Base-by-base conservation (phyloP, 2,329 filamentous ascomycete species). In the Hypoxylon sp. region DNA sequence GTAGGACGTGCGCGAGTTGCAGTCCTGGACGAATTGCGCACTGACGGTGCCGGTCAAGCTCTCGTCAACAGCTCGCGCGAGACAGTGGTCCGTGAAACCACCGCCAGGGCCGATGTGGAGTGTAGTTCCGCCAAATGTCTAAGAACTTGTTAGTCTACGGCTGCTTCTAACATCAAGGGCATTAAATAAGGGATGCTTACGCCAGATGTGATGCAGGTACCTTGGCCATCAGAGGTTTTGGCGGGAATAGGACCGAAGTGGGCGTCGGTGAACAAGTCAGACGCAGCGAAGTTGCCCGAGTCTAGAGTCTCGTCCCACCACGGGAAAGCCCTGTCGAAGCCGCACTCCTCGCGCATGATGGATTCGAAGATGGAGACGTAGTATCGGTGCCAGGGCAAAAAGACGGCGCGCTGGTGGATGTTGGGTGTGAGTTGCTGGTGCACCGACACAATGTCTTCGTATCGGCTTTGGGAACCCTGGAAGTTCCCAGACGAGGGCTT, bases 301-400 rank as follows among this genome's bases (percentile, higher is more conserved):
- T 72, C 61, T 13, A 67, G 62, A 17, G 69, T 68, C 69, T 73
- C 71, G 55, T 74, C 69, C 71, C 71, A 74, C 69, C 71, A 74
- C 4, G 71, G 67, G 59, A 73, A 65, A 2, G 71, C 64, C 7
- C 66, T 63, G 8, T 50, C 38, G 54, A 73, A 73, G 37, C 62
- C 64, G 51, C 72, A 75, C 63, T 76, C 72, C 9, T 69, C 55
- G 16, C 69, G 68, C 51, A 75, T 66, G 52, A 72, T 32, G 32
- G 58, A 55, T 62, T 75, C 71, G 55, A 72, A 71, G 3, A 67
- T 58, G 49, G 61, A 60, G 17, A 72, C 57, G 57, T 69, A 73
- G 60, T 69, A 71, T 15, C 73, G 66, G 63, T 75, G 73, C 70
- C 71, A 75, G 11, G 68, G 63, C 2, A 75, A 63, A 63, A 75